Conservation (phyloP, 768 basidiomycete species). For the Boletus rubescentipes region DNA sequence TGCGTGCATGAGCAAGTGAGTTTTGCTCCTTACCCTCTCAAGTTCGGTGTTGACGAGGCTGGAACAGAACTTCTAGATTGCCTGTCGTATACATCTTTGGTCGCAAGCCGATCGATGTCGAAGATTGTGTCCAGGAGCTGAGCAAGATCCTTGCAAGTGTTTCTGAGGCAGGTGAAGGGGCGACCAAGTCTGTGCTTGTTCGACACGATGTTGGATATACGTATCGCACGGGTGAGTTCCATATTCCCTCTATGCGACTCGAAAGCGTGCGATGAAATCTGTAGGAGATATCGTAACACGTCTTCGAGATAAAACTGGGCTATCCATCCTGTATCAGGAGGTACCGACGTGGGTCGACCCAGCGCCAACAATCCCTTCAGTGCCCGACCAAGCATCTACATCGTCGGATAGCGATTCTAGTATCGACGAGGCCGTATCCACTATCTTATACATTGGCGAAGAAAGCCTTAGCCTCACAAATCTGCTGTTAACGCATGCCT, state of each 20-base stretch:
- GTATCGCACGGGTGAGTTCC: conserved; percentile 55
- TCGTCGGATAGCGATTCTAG: background rate
- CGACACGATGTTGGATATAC: conserved; percentile 79
- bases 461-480: conserved; percentile 84
- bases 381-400: background rate
- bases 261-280: background rate
- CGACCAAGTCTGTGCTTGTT: conserved; percentile 46
- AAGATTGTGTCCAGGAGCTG: conserved; percentile 47
- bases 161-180: background rate
- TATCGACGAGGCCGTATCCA: background rate
- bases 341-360: conserved; percentile 31
- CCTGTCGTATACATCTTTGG: conserved; percentile 93
- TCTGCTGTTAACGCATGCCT: conserved; percentile 78
- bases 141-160: conserved; percentile 30
- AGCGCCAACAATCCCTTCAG: background rate
- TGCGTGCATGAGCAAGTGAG: conserved; percentile 92
- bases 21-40: conserved; percentile 1
- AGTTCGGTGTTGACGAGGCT: background rate
- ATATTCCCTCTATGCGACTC: background rate
- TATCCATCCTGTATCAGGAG: conserved; percentile 38
- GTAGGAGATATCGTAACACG: conserved; percentile 19
- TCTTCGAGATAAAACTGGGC: conserved; percentile 25
- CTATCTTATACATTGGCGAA: conserved; percentile 66
- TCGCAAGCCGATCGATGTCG: conserved; percentile 60
- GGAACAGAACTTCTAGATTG: conserved; percentile 72